Base-by-base conservation (phyloP, 2,329 filamentous ascomycete genomes). In the Cladosporium sp. region DNA sequence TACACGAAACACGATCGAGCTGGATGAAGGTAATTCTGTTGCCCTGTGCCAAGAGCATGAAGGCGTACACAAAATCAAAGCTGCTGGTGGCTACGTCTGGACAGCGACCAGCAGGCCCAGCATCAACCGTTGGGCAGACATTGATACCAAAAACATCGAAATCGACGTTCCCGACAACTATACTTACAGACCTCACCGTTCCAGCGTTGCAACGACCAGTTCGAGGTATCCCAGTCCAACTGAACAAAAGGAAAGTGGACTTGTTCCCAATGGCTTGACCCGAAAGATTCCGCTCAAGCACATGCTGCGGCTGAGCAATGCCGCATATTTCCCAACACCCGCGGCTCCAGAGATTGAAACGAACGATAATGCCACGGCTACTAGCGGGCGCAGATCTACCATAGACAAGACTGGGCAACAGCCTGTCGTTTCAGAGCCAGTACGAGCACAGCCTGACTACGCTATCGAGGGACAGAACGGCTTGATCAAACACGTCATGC, bases 21-120 rank as follows among this genome's bases (percentile, higher is more conserved):
- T 93, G 74, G 92, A 97, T 67, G 89, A 96, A 67, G 94, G 93
- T 0, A 77, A 96, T 7, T 96, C 90, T 14, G 81, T 97, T 14
- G 93, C 93, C n/a, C 81, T 96, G 5, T 89, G 90, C 54, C 90
- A 97, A 71, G 94, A 99, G 74, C 89, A 96, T 66, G 90, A 92
- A 64, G 92, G 88, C 3, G 87, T 93, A 6, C 86, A 83, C 69
- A 84, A 85, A 60, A 75, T 87, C 3, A 76, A 84, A 37, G 76
- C 79, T 20, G 86, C 87, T 7, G 87, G 86, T 28, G 88, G 89
- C 66, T 87, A 89, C 70, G 83, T 97, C 52, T 97, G 92, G 92
- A 94, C 91, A 0, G 90, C 92, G 3, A 96, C 92, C 0, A 88
- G 89, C 25, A 88, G 89, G 68, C 96, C 92, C 1, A 96, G 91